These are phyloP conservation scores for Populus euphratica DNA, from an alignment of 345 rosid species.

Conservation along the genomic window DNA sequence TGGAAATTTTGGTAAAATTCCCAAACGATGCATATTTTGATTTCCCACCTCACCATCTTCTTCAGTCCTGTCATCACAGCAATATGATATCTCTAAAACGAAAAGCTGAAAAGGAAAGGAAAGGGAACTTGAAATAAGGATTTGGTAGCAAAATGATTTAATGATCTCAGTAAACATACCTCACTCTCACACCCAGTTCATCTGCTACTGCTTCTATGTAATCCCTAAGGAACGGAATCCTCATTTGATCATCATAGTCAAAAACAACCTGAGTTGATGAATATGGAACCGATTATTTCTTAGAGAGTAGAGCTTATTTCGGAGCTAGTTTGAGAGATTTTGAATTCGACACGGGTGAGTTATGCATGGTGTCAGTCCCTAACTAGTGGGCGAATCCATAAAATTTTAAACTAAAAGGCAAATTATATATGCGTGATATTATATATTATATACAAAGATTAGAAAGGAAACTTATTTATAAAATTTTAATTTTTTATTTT, in stretches of 20 bases:
- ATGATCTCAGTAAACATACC: conserved; percentile 18
- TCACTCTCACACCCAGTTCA: conserved; percentile 4
- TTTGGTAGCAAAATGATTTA: background rate
- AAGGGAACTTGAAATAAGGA: background rate
- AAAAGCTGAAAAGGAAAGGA: background rate
- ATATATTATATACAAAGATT: no score
- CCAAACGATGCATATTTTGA: conserved; percentile 32
- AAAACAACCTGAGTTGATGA: conserved; percentile 28
- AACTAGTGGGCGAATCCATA: no score
- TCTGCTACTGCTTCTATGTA: conserved; percentile 13
- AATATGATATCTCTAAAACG: background rate
- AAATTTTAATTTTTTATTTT: no score
- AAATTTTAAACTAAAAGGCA: no score
- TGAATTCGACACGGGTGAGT: no score
- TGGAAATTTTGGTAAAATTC: conserved; percentile 40
- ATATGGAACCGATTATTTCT: background rate
- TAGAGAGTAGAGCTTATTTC: background rate
- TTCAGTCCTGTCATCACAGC: conserved; percentile 27
- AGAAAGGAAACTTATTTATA: no score
- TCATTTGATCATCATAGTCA: conserved; percentile 47
- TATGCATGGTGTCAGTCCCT: no score
- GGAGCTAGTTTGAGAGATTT: no score
- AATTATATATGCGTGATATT: no score
- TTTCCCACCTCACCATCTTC: conserved; percentile 40
- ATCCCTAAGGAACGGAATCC: conserved; percentile 38